These are phyloP conservation scores for Pestalotiopsis sp. DNA, from an alignment of 2,329 filamentous ascomycete genomes.

Conservation along the genomic window DNA sequence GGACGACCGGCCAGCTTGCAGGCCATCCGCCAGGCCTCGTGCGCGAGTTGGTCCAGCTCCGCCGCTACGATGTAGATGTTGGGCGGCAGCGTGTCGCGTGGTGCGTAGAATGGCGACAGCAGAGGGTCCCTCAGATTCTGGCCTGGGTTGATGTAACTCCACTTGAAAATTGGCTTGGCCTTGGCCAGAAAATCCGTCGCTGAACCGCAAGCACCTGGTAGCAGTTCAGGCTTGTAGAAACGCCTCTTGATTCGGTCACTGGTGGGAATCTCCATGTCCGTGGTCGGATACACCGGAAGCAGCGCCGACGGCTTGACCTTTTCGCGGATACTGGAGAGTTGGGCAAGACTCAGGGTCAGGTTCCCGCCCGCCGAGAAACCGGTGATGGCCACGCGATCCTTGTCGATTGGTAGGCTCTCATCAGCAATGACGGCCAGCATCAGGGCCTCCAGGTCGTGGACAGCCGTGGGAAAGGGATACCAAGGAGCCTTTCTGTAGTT, in stretches of 20 bases:
- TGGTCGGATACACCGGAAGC: conserved; percentile 40
- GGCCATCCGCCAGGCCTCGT: conserved; percentile 43
- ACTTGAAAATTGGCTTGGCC: conserved; percentile 38
- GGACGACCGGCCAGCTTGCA: conserved; percentile 34
- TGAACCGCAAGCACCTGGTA: conserved; percentile 25
- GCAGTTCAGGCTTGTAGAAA: conserved; percentile 37
- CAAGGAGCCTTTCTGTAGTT: conserved; percentile 45
- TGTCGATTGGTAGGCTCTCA: conserved; percentile 42
- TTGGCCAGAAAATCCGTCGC: conserved; percentile 28
- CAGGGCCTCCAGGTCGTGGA: conserved; percentile 42
- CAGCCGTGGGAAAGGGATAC: conserved; percentile 40
- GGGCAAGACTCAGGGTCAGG: conserved; percentile 39
- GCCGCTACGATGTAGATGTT: conserved; percentile 45
- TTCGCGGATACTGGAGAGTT: conserved; percentile 37
- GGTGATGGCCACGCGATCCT: conserved; percentile 38
- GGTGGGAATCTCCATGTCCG: conserved; percentile 39
- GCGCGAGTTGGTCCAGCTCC: conserved; percentile 48
- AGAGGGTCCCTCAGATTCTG: conserved; percentile 38
- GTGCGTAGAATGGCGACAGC: conserved; percentile 40
- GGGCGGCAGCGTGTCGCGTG: conserved; percentile 37
- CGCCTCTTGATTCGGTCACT: conserved; percentile 33
- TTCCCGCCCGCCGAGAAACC: conserved; percentile 50
- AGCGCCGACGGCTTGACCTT: conserved; percentile 33
- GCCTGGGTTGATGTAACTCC: conserved; percentile 41
- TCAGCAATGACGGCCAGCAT: conserved; percentile 41